Conservation (phyloP, 768 basidiomycete genomes). For the Lactarius tabidus region DNA sequence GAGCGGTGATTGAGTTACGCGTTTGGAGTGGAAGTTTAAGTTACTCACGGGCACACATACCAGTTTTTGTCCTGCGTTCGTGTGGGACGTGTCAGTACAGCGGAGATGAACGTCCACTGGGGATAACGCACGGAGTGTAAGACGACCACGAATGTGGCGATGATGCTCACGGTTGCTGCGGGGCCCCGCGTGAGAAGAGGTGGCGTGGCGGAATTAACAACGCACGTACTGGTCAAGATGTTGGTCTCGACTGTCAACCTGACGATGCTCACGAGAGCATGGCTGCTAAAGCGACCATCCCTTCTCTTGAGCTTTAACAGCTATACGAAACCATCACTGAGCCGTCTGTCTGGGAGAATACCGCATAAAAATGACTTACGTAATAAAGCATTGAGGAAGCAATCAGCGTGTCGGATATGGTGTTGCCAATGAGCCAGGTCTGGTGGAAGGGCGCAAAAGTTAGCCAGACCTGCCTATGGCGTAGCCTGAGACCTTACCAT, state of each 20-base stretch:
- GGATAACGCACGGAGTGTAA: conserved; percentile 4
- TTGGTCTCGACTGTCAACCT: conserved; percentile 31
- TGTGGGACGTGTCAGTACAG: not conserved
- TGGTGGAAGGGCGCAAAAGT: not conserved
- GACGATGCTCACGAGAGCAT: conserved; percentile 23
- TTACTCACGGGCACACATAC: conserved; percentile 14
- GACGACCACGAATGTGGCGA: not conserved
- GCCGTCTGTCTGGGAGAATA: not conserved
- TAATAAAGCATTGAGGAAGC: conserved; percentile 7
- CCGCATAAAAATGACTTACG: not conserved
- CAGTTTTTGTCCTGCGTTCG: conserved; percentile 7
- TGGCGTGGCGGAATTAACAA: not conserved
- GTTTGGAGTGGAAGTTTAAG: too few species aligned
- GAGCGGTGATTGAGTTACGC: not conserved
- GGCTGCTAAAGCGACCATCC: not conserved
- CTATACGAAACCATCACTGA: conserved; percentile 2
- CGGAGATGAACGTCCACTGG: not conserved
- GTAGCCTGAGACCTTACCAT: not conserved
- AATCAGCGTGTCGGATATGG: conserved; percentile 3
- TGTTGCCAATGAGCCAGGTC: conserved; percentile 12
- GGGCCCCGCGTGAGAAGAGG: not conserved
- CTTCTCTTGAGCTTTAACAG: not conserved
- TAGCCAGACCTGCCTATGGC: not conserved
- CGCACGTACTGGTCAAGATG: conserved; percentile 18
- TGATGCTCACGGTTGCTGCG: conserved; percentile 6